phyloP scores from a whole-genome alignment of 257 asterid species.

The Gardenia jasminoides region DNA sequence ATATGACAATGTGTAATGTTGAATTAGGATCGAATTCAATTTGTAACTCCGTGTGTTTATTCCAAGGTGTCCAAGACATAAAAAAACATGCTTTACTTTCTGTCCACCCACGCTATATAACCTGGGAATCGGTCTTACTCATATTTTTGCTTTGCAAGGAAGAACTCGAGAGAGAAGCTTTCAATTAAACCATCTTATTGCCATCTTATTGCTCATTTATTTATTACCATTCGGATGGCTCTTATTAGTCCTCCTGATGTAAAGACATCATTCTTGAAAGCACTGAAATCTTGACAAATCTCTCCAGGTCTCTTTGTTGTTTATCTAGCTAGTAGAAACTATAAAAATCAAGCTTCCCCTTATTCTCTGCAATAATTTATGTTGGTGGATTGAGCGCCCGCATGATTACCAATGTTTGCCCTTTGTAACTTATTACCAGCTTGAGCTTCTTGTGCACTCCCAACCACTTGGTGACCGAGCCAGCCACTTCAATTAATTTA shows the following conservation, averaged over 20 bases:
- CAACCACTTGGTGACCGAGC: background rate
- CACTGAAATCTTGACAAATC: slow-evolving; percentile 36
- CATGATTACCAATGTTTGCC: background rate
- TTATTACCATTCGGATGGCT: slow-evolving; percentile 28
- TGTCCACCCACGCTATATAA: background rate
- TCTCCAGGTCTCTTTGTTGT: slow-evolving; percentile 28
- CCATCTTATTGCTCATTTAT: background rate
- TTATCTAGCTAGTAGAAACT: background rate
- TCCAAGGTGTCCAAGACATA: background rate
- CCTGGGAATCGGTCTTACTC: background rate
- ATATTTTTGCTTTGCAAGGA: background rate
- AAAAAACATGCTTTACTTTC: background rate
- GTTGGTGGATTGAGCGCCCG: background rate
- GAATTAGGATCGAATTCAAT: background rate
- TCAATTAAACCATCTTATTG: no score
- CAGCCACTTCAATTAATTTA: background rate
- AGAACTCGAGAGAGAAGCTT: background rate
- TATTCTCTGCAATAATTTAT: no score
- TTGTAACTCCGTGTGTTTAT: background rate
- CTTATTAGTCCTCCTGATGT: slow-evolving; percentile 42
- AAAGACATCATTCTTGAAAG: slow-evolving; percentile 38
- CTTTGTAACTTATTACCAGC: background rate
- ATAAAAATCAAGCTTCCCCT: background rate
- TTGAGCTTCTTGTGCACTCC: background rate
- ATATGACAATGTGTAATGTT: background rate